These are phyloP conservation scores for Yarrowia deformans DNA, from an alignment of 805 yeast genomes.

Conservation along the genomic window DNA sequence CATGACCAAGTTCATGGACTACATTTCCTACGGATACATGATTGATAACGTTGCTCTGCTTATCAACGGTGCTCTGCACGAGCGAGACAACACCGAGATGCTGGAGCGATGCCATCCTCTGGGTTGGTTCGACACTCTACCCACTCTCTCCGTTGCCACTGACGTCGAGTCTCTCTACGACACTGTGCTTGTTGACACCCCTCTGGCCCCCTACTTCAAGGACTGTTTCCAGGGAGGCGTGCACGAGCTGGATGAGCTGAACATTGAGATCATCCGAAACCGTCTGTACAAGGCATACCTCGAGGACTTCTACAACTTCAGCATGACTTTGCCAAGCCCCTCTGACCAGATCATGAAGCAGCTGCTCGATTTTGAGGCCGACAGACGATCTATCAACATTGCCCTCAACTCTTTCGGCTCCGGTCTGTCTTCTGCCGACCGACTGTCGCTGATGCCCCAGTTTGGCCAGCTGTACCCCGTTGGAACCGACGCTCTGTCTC, in stretches of 20 bases:
- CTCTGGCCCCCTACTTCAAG: slow-evolving; percentile 95
- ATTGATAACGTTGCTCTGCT: slow-evolving; percentile 94
- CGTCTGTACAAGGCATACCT: slow-evolving; percentile 90
- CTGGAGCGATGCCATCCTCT: slow-evolving; percentile 92
- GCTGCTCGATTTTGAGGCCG: slow-evolving; percentile 89
- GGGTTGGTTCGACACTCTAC: slow-evolving; percentile 98
- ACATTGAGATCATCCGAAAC: slow-evolving; percentile 93
- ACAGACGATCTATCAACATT: slow-evolving; percentile 91
- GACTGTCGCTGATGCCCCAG: slow-evolving; percentile 74
- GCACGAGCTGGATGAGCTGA: slow-evolving; percentile 91
- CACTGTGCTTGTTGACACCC: slow-evolving; percentile 94
- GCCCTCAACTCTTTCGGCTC: slow-evolving; percentile 87
- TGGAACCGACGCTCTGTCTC: slow-evolving; percentile 69
- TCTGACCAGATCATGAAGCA: slow-evolving; percentile 81
- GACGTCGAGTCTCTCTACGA: slow-evolving; percentile 92
- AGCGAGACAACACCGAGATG: slow-evolving; percentile 87
- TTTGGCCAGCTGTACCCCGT: slow-evolving; percentile 82
- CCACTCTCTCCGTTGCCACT: slow-evolving; percentile 92
- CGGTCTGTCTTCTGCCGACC: slow-evolving; percentile 77
- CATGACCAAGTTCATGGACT: slow-evolving; percentile 84
- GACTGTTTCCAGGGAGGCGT: slow-evolving; percentile 75
- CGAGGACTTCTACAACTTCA: slow-evolving; percentile 81
- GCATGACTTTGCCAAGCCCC: slow-evolving; percentile 71
- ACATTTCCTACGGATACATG: slow-evolving; percentile 95
- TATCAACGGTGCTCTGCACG: slow-evolving; percentile 97